These are phyloP conservation scores for Dictyophora rubrovolvata DNA, from an alignment of 768 basidiomycete genomes.

Conservation along the genomic window DNA sequence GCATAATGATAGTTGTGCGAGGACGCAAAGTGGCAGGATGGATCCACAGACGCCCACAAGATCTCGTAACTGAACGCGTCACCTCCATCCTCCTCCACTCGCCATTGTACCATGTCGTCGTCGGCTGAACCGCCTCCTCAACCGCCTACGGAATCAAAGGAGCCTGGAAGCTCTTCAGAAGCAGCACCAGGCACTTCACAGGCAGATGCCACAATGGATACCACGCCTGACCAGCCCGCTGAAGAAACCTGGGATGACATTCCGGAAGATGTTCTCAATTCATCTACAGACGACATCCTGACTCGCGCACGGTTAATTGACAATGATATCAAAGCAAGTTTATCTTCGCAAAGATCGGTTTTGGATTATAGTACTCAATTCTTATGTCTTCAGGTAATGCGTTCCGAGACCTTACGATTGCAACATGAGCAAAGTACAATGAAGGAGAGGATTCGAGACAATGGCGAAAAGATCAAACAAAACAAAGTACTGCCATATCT, in stretches of 20 bases:
- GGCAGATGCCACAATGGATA: conserved; percentile 47
- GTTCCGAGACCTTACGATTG: conserved; percentile 83
- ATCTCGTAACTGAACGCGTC: conserved; percentile 4
- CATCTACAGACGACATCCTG: conserved; percentile 77
- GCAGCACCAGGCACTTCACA: not conserved
- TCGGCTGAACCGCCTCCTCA: conserved; percentile 6
- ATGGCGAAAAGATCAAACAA: conserved; percentile 97
- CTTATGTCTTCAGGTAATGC: conserved; percentile 67
- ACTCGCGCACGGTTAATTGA: conserved; percentile 90
- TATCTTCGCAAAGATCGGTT: not conserved
- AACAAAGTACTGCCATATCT: conserved; percentile 98
- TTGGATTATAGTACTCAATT: not conserved
- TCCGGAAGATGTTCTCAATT: conserved; percentile 71
- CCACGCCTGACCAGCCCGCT: conserved; percentile 53
- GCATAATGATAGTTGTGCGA: not conserved
- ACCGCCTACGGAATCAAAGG: not conserved
- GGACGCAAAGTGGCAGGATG: not conserved
- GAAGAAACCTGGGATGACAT: conserved; percentile 89
- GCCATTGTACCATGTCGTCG: not conserved
- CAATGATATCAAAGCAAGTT: conserved; percentile 83
- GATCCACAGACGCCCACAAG: not conserved
- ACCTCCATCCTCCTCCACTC: not conserved
- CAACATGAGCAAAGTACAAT: conserved; percentile 93
- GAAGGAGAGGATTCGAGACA: conserved; percentile 98
- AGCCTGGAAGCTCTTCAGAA: not conserved